Base-by-base conservation (phyloP, 352 stramenopile genomes). In the Pythium apleroticum region DNA sequence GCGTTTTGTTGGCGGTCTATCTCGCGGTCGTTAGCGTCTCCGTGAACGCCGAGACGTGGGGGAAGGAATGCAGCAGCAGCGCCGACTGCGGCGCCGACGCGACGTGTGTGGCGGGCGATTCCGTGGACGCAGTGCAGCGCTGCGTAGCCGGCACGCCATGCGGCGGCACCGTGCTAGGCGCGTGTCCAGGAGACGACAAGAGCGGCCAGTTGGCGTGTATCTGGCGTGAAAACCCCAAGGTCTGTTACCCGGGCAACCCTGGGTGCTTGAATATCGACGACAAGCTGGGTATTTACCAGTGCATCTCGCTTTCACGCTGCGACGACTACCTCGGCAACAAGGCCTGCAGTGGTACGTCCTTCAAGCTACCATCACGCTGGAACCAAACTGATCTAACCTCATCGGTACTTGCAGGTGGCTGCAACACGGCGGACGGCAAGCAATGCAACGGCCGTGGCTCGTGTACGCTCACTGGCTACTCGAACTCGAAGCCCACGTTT, bases 151-250 rank as follows among this genome's bases (percentile, higher is more conserved):
- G 80, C 27, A 43, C 74, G 20, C 74, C 69, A 9, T 95, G 86
- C 63, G 76, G 79, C 61, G 86, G 81, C 39, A 58, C 60, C 2
- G 46, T 61, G 10, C 60, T 71, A 17, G 86, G 86, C 28, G 81
- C 73, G 43, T 95, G 86, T 48, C 86, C 86, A 14, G 74, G 72
- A 27, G 80, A 92, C 63, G 63, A 71, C 14, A 58, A 17, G 22
- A 90, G 70, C 35, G 86, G 86, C 9, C 79, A 90, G 60, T 65
- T 95, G 46, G 78, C 83, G 48, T 95, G 86, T 64, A 88, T 92
- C 48, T 76, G 69, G 75, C 76, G 69, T 22, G 53, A 61, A 4
- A 65, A 79, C 30, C 45, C 39, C 31, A 72, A 76, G 37, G 58
- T 64, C 7, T 79, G 68, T 28, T 27, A 25, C 25, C 41, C 25